phyloP scores from a whole-genome alignment of 257 asterid species.

The Penstemon barbatus region DNA sequence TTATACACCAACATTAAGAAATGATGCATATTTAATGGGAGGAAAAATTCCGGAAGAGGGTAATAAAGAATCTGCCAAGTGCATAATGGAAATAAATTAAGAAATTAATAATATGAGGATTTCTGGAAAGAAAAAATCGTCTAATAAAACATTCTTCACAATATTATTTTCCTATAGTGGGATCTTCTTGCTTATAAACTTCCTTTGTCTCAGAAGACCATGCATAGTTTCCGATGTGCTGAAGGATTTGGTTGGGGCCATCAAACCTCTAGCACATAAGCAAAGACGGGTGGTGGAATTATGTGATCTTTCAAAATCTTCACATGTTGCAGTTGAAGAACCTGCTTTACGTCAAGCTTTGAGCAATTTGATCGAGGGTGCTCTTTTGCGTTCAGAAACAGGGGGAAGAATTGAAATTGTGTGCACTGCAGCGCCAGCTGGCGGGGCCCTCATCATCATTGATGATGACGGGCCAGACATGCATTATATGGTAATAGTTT shows the following conservation, averaged over 20 bases:
- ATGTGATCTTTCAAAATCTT: constrained; percentile 57
- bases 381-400: constrained; percentile 69
- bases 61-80: constrained; percentile 5
- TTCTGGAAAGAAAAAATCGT: not conserved
- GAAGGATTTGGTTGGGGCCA: constrained; percentile 77
- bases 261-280: constrained; percentile 71
- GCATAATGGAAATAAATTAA: not conserved
- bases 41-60: not conserved
- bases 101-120: not conserved
- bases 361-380: constrained; percentile 92
- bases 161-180: constrained; percentile 9
- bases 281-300: constrained; percentile 67
- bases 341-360: constrained; percentile 92
- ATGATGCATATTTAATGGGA: not conserved
- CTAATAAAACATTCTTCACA: constrained; percentile 1
- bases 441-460: constrained; percentile 78
- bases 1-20: not conserved
- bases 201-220: constrained; percentile 50
- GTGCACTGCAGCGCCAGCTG: constrained; percentile 82
- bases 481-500: constrained; percentile 84
- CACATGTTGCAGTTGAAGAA: constrained; percentile 80
- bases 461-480: constrained; percentile 97
- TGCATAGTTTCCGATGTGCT: constrained; percentile 68
- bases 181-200: constrained; percentile 17
- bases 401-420: constrained; percentile 76